Conservation (phyloP, 148 eudicot species). For the Vaccinium myrtillus region DNA sequence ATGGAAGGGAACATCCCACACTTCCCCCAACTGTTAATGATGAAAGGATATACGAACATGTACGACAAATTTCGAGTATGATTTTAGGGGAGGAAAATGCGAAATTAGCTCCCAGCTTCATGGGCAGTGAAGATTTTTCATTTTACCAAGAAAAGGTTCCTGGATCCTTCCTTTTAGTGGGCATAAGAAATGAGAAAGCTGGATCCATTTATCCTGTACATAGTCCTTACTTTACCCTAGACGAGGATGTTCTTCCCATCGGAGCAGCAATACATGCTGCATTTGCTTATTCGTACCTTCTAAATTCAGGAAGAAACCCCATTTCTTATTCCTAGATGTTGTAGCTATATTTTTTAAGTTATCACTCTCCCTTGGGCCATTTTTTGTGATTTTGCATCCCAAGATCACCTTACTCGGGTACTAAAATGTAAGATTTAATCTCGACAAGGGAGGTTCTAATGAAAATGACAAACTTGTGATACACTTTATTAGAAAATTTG, state of each 20-base stretch:
- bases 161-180: conserved; percentile 36
- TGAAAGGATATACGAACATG: conserved; percentile 33
- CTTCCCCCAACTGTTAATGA: conserved; percentile 51
- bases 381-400: not conserved
- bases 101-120: conserved; percentile 23
- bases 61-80: conserved; percentile 15
- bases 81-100: conserved; percentile 35
- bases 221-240: conserved; percentile 37
- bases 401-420: not conserved
- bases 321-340: not conserved
- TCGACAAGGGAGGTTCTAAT: not conserved
- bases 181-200: conserved; percentile 34
- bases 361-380: not conserved
- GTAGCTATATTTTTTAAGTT: not conserved
- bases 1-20: conserved; percentile 34
- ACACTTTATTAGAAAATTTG: not conserved
- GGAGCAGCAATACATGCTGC: conserved; percentile 48
- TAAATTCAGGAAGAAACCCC: conserved; percentile 3
- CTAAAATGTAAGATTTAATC: not conserved
- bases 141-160: conserved; percentile 38
- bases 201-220: conserved; percentile 37
- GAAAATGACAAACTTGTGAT: not conserved
- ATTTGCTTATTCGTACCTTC: conserved; percentile 38
- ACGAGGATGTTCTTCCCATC: conserved; percentile 42
- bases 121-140: conserved; percentile 57